Percentiles rank a stretch among this genome's conserved stretches.
These are phyloP conservation scores for Erodium trifolium DNA, from an alignment of 441 rosid genomes.

Conservation along the genomic window DNA sequence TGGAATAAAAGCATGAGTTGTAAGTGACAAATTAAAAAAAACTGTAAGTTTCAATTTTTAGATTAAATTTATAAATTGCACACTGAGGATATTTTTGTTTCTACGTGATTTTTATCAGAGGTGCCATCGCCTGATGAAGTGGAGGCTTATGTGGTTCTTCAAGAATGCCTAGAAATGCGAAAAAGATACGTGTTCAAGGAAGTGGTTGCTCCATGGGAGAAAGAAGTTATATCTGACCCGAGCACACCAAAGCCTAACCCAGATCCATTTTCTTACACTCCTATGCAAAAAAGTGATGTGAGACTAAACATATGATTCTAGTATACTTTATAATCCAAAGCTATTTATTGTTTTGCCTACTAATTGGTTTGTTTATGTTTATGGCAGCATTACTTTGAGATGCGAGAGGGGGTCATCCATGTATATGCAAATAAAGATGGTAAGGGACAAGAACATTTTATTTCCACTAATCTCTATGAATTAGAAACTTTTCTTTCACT, in stretches of 20 bases:
- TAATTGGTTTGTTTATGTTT: constrained; percentile 16
- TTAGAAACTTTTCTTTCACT: not conserved
- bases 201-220: constrained; percentile 92
- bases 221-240: constrained; percentile 88
- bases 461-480: constrained; percentile 9
- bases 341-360: constrained; percentile 6
- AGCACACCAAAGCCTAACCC: constrained; percentile 92
- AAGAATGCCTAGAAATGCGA: constrained; percentile 89
- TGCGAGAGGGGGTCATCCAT: constrained; percentile 92
- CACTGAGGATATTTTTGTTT: not conserved
- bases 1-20: not conserved
- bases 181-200: constrained; percentile 72
- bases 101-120: constrained; percentile 37
- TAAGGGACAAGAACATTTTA: constrained; percentile 19
- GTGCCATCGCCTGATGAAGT: constrained; percentile 75
- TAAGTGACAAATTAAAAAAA: not conserved
- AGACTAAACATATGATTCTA: constrained; percentile 19
- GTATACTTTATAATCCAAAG: not conserved
- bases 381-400: constrained; percentile 82
- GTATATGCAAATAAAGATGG: constrained; percentile 75
- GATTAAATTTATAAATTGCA: not conserved
- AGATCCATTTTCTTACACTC: constrained; percentile 66
- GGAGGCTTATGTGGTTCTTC: constrained; percentile 66
- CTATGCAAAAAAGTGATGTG: constrained; percentile 78
- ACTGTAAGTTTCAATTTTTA: not conserved